Percentiles rank a stretch among this genome's conserved stretches.
These are phyloP conservation scores for Zoysia pacifica DNA, from an alignment of 176 grass and related monocot genomes.

Conservation along the genomic window DNA sequence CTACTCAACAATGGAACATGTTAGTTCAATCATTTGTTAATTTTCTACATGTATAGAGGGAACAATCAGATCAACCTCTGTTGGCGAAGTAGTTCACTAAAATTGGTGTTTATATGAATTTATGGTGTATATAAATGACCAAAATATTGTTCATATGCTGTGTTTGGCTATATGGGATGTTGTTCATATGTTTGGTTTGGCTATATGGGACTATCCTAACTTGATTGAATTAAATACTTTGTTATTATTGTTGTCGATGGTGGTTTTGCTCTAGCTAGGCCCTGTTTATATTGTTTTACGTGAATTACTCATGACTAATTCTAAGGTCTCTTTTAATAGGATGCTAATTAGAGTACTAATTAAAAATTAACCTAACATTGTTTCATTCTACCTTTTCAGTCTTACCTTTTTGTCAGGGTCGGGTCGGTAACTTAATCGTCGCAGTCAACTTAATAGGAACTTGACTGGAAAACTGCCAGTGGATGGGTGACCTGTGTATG, in stretches of 20 bases:
- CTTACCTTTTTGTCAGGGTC: not conserved
- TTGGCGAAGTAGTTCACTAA: conserved; percentile 10
- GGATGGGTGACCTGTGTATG: not conserved
- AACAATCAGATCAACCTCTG: not conserved
- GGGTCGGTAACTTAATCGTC: not conserved
- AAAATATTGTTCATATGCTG: not conserved
- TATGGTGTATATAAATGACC: not conserved
- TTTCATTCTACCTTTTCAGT: conserved; percentile 51
- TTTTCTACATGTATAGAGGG: conserved; percentile 20
- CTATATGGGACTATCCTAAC: no score
- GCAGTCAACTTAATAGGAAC: not conserved
- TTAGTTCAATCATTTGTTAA: not conserved
- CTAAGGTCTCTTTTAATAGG: not conserved
- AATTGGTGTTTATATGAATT: not conserved
- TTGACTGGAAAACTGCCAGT: not conserved
- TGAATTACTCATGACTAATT: not conserved
- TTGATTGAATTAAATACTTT: no score
- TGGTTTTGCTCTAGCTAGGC: no score
- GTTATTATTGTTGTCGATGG: no score
- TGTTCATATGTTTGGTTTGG: no score
- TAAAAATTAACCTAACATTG: conserved; percentile 11
- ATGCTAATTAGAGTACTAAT: not conserved
- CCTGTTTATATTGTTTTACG: not conserved
- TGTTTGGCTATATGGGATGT: no score
- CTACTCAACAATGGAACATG: not conserved